Conservation (phyloP, 148 eudicot species). For the Agrostemma githago region DNA sequence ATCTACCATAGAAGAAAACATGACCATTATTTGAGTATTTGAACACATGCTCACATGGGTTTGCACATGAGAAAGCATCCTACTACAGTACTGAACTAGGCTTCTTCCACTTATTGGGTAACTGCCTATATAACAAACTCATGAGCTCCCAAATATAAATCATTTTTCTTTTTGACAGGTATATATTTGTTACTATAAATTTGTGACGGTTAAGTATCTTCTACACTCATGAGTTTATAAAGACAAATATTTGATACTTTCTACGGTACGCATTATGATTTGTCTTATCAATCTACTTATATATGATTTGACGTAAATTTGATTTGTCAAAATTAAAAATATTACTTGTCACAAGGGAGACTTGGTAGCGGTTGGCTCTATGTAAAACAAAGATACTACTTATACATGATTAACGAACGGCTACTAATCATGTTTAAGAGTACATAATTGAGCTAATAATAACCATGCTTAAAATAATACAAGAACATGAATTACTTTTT, state of each 20-base stretch:
- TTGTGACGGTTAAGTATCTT: too few species aligned
- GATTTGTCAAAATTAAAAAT: too few species aligned
- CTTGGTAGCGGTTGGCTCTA: background rate
- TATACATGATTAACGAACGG: background rate
- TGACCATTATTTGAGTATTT: background rate
- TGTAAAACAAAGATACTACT: conserved; percentile 8
- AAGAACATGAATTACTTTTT: too few species aligned
- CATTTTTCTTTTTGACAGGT: too few species aligned
- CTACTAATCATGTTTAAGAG: conserved; percentile 2
- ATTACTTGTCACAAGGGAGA: too few species aligned
- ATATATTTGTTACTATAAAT: too few species aligned
- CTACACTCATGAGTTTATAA: too few species aligned
- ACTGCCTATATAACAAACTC: background rate
- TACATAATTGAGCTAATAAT: too few species aligned
- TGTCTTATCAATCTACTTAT: too few species aligned
- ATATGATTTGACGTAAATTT: too few species aligned
- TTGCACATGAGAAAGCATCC: conserved; percentile 33
- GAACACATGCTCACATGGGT: conserved; percentile 47
- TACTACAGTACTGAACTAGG: background rate
- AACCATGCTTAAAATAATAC: background rate
- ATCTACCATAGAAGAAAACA: conserved; percentile 18
- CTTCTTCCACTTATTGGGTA: background rate
- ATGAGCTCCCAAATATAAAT: background rate
- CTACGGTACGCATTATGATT: too few species aligned
- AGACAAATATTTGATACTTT: too few species aligned